phyloP scores from a whole-genome alignment of 2,329 filamentous ascomycete species.

The Grosmannia clavigera region DNA sequence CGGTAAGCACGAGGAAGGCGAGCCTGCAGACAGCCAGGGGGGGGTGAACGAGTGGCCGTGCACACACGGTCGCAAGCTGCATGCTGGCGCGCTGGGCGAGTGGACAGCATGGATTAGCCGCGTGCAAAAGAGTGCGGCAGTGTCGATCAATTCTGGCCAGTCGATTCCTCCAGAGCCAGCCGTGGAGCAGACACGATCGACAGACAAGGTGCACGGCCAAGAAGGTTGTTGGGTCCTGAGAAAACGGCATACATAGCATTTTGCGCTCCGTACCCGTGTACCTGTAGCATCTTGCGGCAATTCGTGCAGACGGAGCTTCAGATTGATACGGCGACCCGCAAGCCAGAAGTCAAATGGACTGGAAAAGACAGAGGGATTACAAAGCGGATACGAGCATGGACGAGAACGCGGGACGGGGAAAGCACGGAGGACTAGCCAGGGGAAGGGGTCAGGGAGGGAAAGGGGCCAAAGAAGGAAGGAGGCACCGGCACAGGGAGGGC shows the following conservation, averaged over 20 bases:
- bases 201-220: background rate
- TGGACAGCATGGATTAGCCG: conserved; percentile 2
- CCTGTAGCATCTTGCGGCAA: background rate
- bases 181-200: background rate
- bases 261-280: too few species aligned
- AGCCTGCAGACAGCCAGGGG: background rate
- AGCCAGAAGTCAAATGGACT: too few species aligned
- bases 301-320: too few species aligned
- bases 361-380: background rate
- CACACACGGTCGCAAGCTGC: too few species aligned
- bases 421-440: background rate
- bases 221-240: background rate
- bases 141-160: conserved; percentile 8
- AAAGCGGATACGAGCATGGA: background rate
- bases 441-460: background rate
- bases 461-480: background rate
- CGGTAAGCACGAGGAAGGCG: background rate
- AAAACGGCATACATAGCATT: too few species aligned
- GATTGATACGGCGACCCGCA: too few species aligned
- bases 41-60: background rate
- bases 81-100: background rate
- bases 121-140: conserved; percentile 3
- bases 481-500: background rate
- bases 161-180: conserved; percentile 1
- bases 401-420: background rate